phyloP scores from a whole-genome alignment of 192 early-diverging fungal genomes.

The Allomyces macrogynus region DNA sequence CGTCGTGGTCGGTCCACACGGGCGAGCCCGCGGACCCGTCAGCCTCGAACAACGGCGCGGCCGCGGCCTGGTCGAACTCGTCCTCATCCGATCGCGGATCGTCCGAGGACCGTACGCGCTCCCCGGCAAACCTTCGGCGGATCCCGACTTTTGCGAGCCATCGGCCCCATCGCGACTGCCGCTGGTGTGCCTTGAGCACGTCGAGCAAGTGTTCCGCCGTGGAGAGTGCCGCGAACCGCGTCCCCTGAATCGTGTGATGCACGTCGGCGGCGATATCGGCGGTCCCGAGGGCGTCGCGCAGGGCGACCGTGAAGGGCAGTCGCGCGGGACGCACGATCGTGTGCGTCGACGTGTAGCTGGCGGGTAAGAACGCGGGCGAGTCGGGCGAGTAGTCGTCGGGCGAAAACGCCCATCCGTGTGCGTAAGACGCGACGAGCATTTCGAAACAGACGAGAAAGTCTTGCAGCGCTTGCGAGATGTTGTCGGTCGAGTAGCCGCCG shows the following conservation, averaged over 20 bases:
- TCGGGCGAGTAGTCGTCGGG: background rate
- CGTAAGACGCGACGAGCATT: slow-evolving; percentile 60
- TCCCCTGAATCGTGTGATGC: background rate
- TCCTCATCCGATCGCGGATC: background rate
- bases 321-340: background rate
- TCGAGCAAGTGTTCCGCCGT: background rate
- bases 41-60: background rate
- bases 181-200: background rate
- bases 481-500: slow-evolving; percentile 27
- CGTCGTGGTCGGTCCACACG: background rate
- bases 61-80: background rate
- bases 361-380: background rate
- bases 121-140: background rate
- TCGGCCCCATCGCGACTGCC: background rate
- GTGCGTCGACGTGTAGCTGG: background rate
- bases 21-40: background rate
- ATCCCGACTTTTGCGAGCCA: background rate
- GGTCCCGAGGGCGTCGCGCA: background rate
- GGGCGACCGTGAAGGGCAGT: background rate
- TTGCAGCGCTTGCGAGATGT: slow-evolving; percentile 62
- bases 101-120: background rate
- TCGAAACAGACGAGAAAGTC: slow-evolving; percentile 83
- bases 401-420: slow-evolving; percentile 43
- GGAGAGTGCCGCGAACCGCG: background rate
- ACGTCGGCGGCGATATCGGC: background rate